Evolutionary conservation across 805 yeast species (phyloP), one percentile per base, ranked within the genome.

Genomic region (Candida tallmaniae): DNA sequence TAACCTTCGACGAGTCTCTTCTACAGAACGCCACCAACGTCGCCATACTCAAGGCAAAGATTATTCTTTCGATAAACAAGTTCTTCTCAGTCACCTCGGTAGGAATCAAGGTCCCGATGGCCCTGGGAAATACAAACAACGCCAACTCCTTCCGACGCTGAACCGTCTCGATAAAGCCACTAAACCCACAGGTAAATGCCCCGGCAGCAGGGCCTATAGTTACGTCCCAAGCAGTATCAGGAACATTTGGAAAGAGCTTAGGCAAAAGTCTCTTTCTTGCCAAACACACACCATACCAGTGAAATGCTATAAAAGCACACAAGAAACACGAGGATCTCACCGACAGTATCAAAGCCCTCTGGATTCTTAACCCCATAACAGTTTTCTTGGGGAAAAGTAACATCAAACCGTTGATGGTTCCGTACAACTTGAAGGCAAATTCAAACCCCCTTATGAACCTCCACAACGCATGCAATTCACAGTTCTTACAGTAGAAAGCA

Each of bases 241-340:
- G 59, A 1, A 54, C 56, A 3, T 47, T 36, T 4, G 73, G 72
- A 41, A 66, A 60, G 13, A 69, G 32, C 14, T 34, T 36, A 3
- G 74, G 74, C 1, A 68, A 54, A 3, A 68, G 32, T 35, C 72
- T 42, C 4, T 62, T 56, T 31, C 76, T 48, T 3, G 60, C 54
- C 16, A 70, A 48, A 45, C 76, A 70, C 10, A 71, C 74, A 6
- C 62, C 62, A 41, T 71, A 71, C 76, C 76, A 70, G 38, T 55
- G 55, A 29, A 68, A 48, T 10, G 57, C 57, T 19, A 70, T 70
- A 41, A 59, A 70, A 2, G 61, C 37, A 4, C 67, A 72, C 33
- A 70, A 52, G 47, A 70, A 70, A 19, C 59, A 48, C 5, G 74
- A 64, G 5, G 74, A 70, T 27, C 74, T 46, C 3, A 54, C 27